Evolutionary conservation across 1,284 basidiomycete species (phyloP).

Genomic region (Cutaneotrichosporon dermatis): DNA sequence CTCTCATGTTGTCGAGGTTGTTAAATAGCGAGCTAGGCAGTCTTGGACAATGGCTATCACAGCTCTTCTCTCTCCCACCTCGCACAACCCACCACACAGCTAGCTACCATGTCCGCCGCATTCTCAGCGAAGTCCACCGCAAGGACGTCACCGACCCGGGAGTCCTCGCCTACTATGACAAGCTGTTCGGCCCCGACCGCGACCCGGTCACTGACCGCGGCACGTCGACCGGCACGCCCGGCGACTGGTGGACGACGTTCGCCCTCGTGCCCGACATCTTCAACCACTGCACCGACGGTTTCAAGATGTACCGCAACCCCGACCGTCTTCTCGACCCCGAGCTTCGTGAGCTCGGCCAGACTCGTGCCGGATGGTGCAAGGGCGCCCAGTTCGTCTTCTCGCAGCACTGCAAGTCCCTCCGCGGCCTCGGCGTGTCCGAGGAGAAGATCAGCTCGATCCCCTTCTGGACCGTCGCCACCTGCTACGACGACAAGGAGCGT

Average conservation of each 20-base stretch:
- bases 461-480: background rate
- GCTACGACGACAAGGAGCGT: constrained; percentile 2
- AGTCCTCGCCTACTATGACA: constrained; percentile 1
- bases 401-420: constrained; percentile 8
- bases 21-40: no score
- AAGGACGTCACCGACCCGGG: background rate
- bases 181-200: background rate
- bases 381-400: constrained; percentile 5
- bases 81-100: no score
- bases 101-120: background rate
- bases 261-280: constrained; percentile 4
- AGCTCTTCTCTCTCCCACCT: no score
- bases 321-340: background rate
- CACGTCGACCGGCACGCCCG: constrained; percentile 7
- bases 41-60: no score
- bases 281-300: constrained; percentile 6
- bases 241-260: constrained; percentile 6
- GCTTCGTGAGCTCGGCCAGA: constrained; percentile 8
- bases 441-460: constrained; percentile 1
- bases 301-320: constrained; percentile 6
- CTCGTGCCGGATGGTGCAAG: constrained; percentile 1
- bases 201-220: background rate
- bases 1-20: no score
- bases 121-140: constrained; percentile 2
- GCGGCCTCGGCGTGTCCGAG: constrained; percentile 1